These are phyloP conservation scores for Closterium sp. DNA, from an alignment of 139 green algal genomes.

Conservation along the genomic window DNA sequence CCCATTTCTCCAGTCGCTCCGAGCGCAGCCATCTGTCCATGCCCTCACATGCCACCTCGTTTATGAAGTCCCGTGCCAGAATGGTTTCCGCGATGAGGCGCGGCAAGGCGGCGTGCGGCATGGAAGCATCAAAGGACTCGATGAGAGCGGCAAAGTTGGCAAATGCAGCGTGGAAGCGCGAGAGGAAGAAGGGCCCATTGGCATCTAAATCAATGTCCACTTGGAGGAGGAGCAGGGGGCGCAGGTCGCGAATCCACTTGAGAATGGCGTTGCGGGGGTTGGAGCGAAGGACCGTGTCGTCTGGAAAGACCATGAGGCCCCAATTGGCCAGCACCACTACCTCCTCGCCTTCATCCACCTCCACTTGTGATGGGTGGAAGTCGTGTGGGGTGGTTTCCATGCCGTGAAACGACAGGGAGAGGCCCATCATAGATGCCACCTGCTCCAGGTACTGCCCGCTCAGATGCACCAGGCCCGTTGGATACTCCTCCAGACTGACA, in stretches of 20 bases:
- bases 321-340: neutral
- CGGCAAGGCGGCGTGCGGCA: neutral
- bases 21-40: neutral
- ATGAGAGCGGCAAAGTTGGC: neutral
- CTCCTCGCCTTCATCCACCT: neutral
- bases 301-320: neutral
- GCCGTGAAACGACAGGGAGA: neutral
- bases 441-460: neutral
- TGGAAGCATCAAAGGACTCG: neutral
- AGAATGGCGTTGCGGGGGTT: neutral
- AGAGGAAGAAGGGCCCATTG: neutral
- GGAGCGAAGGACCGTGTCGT: neutral
- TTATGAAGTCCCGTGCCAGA: neutral
- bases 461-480: neutral
- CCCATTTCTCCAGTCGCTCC: neutral
- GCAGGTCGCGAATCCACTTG: neutral
- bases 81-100: neutral
- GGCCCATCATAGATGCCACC: neutral
- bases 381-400: neutral
- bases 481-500: neutral
- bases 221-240: neutral
- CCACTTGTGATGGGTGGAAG: neutral
- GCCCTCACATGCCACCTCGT: neutral
- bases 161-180: neutral
- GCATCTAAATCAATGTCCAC: neutral